These are phyloP conservation scores for Pythium periplocum DNA, from an alignment of 352 stramenopile genomes.

Conservation along the genomic window DNA sequence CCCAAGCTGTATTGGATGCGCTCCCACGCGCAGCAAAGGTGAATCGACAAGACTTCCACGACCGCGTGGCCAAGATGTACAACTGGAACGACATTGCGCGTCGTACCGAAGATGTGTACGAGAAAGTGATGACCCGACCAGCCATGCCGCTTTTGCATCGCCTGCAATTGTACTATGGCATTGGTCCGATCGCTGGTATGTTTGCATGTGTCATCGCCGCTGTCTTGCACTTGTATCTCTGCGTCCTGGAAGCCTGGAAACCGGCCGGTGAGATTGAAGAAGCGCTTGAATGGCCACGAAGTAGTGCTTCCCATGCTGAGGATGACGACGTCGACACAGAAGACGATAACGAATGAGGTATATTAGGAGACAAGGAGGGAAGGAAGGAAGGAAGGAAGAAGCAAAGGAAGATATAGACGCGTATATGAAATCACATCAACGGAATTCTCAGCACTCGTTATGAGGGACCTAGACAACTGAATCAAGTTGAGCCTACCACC, in stretches of 20 bases:
- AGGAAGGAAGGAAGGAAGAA: too few relatives aligned
- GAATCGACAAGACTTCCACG: constrained; percentile 72
- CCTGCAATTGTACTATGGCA: constrained; percentile 61
- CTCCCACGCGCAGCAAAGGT: constrained; percentile 39
- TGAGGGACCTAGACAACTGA: too few relatives aligned
- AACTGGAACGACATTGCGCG: constrained; percentile 85
- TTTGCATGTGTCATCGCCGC: constrained; percentile 61
- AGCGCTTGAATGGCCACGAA: constrained; percentile 40
- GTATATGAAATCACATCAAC: too few relatives aligned
- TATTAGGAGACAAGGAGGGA: too few relatives aligned
- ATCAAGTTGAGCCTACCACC: too few relatives aligned
- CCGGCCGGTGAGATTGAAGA: constrained; percentile 52
- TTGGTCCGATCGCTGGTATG: constrained; percentile 56
- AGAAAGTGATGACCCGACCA: constrained; percentile 35
- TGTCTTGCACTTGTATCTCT: constrained; percentile 56
- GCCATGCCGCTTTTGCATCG: constrained; percentile 47
- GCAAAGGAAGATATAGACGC: too few relatives aligned
- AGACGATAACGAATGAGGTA: too few relatives aligned
- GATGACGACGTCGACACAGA: too few relatives aligned
- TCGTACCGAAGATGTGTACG: constrained; percentile 82
- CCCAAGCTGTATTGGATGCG: constrained; percentile 63
- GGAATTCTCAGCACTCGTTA: too few relatives aligned
- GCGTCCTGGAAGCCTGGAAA: constrained; percentile 48
- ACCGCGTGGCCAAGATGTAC: constrained; percentile 85
- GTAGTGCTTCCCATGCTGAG: too few relatives aligned